These are phyloP conservation scores for Botrytis aclada DNA, from an alignment of 2,329 filamentous ascomycete species.

Conservation along the genomic window DNA sequence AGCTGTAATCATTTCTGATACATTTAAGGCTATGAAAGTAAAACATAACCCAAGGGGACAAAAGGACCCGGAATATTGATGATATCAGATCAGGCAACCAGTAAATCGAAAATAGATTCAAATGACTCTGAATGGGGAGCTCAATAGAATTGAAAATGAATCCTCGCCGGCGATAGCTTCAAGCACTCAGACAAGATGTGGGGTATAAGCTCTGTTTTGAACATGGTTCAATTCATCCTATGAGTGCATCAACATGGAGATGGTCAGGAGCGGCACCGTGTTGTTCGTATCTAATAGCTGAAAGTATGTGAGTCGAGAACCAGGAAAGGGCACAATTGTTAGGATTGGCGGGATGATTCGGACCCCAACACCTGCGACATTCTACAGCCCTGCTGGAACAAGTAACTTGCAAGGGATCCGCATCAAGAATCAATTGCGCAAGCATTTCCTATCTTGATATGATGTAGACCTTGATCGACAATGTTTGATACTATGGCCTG, in stretches of 20 bases:
- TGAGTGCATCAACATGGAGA: background rate
- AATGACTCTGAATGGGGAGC: too few relatives aligned
- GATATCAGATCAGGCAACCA: conserved; percentile 16
- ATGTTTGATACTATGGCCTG: background rate
- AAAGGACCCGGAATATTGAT: background rate
- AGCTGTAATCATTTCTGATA: background rate
- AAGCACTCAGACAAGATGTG: background rate
- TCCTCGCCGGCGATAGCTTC: background rate
- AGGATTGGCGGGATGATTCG: background rate
- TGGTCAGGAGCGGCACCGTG: background rate
- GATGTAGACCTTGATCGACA: background rate
- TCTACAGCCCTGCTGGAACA: background rate
- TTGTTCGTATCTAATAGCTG: background rate
- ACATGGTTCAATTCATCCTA: background rate
- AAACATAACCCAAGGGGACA: background rate
- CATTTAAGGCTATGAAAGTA: background rate
- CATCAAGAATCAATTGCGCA: background rate
- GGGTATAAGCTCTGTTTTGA: background rate
- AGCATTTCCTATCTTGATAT: background rate
- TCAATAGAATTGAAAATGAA: background rate
- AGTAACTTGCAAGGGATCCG: background rate
- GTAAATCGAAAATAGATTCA: background rate
- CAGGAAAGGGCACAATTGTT: background rate
- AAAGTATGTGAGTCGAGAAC: background rate
- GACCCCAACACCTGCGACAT: background rate